Evolutionary conservation across 257 asterid genomes (phyloP).

Genomic region (Parsonsia alboflavescens): DNA sequence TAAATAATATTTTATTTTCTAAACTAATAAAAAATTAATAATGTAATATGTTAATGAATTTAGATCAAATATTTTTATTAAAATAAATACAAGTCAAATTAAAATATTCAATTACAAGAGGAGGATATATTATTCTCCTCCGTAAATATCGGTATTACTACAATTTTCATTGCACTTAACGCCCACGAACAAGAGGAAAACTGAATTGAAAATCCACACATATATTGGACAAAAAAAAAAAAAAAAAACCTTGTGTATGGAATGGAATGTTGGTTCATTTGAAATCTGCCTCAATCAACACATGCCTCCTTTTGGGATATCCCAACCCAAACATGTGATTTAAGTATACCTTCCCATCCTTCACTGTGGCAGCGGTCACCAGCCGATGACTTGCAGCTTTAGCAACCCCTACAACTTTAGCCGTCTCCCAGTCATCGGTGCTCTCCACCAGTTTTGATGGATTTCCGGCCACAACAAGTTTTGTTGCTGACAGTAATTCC

Average conservation of each 20-base stretch:
- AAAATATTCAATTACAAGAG: no score
- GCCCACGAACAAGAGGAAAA: no score
- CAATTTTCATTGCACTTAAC: no score
- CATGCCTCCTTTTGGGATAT: constrained; percentile 73
- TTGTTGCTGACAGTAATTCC: constrained; percentile 59
- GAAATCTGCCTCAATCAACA: constrained; percentile 69
- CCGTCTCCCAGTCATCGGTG: constrained; percentile 69
- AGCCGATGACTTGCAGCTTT: constrained; percentile 58
- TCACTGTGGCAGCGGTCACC: constrained; percentile 63
- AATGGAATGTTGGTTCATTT: constrained; percentile 3
- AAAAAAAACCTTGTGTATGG: not conserved
- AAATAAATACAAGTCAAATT: no score
- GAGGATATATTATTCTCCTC: no score
- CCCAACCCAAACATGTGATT: constrained; percentile 85
- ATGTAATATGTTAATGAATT: no score
- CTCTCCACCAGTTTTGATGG: constrained; percentile 64
- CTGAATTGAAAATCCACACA: no score
- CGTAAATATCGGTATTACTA: no score
- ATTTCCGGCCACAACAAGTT: constrained; percentile 69
- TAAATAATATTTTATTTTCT: no score
- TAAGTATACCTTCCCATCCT: constrained; percentile 71
- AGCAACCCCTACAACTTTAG: constrained; percentile 43
- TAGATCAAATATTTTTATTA: no score
- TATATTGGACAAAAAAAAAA: not conserved
- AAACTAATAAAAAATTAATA: no score